Evolutionary conservation across 2,329 filamentous ascomycete genomes (phyloP).

Genomic region (Sclerotinia glacialis): DNA sequence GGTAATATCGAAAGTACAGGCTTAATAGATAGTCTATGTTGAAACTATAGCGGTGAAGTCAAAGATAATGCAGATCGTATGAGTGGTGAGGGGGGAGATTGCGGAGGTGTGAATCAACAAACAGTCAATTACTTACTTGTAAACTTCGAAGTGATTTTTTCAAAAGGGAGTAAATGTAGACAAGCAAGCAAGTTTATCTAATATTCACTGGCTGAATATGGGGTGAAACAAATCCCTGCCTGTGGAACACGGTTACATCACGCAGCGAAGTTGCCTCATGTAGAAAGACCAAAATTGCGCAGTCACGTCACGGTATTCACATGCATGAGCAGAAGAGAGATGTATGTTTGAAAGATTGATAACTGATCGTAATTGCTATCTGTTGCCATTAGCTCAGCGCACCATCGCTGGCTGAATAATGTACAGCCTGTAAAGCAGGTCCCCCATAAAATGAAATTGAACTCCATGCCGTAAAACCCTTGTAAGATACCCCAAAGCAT

Average conservation of each 20-base stretch:
- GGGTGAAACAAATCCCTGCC: background rate
- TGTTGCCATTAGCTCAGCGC: constrained; percentile 34
- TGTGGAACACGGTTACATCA: background rate
- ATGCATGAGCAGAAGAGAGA: background rate
- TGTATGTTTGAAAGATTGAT: constrained; percentile 25
- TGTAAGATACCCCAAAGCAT: constrained; percentile 34
- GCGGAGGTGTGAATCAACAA: background rate
- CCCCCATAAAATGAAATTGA: constrained; percentile 27
- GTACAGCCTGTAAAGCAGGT: constrained; percentile 31
- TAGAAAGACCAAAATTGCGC: rapidly evolving
- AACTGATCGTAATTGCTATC: constrained; percentile 28
- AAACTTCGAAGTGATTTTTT: background rate
- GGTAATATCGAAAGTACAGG: background rate
- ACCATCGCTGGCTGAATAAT: constrained; percentile 37
- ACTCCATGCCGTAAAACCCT: constrained; percentile 34
- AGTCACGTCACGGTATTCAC: background rate
- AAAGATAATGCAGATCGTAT: background rate
- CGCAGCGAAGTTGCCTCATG: too few relatives aligned
- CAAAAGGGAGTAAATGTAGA: background rate
- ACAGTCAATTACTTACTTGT: background rate
- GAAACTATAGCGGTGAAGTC: background rate
- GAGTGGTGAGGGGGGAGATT: background rate
- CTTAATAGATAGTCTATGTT: background rate
- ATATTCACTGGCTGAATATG: background rate
- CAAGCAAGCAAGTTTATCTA: background rate